Conservation (phyloP, 768 basidiomycete species). For the Jaapia argillacea region DNA sequence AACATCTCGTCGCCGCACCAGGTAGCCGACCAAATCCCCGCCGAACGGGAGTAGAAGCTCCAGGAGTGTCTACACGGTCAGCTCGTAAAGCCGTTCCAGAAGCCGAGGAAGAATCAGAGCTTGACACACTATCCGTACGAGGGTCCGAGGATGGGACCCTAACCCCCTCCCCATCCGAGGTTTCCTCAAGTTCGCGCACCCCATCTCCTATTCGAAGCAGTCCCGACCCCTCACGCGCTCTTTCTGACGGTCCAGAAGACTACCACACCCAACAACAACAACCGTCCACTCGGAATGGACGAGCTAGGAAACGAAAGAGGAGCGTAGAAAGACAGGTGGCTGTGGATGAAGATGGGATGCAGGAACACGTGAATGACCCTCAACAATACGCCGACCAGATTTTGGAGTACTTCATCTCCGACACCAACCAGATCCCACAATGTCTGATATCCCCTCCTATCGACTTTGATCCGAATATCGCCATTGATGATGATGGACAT, state of each 20-base stretch:
- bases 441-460: conserved; percentile 80
- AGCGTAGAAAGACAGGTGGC: conserved; percentile 18
- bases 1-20: conserved; percentile 79
- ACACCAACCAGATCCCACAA: conserved; percentile 83
- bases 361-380: conserved; percentile 36
- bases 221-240: conserved; percentile 34
- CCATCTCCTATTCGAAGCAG: conserved; percentile 83
- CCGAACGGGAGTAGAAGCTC: conserved; percentile 11
- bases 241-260: conserved; percentile 30
- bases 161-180: conserved; percentile 83
- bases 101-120: conserved; percentile 49
- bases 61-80: conserved; percentile 42
- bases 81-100: conserved; percentile 40
- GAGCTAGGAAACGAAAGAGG: conserved; percentile 18
- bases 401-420: conserved; percentile 97
- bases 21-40: conserved; percentile 33
- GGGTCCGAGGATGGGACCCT: conserved; percentile 84
- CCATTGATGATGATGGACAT: conserved; percentile 97
- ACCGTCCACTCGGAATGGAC: not conserved
- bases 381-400: conserved; percentile 91
- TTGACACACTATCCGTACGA: conserved; percentile 52
- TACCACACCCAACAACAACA: no score
- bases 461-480: conserved; percentile 92
- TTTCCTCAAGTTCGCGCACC: conserved; percentile 82
- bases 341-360: conserved; percentile 29